Evolutionary conservation across 345 rosid species (phyloP).

Genomic region (Mercurialis annua): DNA sequence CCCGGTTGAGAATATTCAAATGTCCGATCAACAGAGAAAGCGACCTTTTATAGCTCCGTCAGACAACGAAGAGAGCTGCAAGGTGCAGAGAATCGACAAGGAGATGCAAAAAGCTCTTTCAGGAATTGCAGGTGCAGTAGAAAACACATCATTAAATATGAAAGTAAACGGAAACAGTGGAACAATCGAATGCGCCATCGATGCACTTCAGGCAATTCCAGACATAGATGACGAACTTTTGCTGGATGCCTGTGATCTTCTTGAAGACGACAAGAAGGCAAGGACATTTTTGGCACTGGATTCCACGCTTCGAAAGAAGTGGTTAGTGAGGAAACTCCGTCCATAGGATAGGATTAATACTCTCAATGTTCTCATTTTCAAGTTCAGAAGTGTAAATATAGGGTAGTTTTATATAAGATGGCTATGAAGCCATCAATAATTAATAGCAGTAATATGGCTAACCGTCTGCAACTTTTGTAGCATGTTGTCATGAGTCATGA

Average conservation of each 20-base stretch:
- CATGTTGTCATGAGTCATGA: no score
- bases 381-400: background rate
- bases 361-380: background rate
- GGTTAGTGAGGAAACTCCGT: constrained; percentile 77
- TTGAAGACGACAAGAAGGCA: constrained; percentile 79
- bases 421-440: background rate
- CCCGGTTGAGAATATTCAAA: constrained; percentile 18
- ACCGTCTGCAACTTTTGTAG: background rate
- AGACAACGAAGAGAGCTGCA: constrained; percentile 24
- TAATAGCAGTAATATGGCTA: background rate
- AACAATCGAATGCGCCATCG: constrained; percentile 42
- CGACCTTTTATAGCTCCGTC: constrained; percentile 21
- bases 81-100: constrained; percentile 39
- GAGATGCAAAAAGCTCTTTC: constrained; percentile 31
- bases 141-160: constrained; percentile 10
- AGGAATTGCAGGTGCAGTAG: constrained; percentile 25
- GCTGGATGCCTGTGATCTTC: constrained; percentile 77
- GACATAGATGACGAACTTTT: constrained; percentile 68
- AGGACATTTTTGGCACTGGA: constrained; percentile 75
- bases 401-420: background rate
- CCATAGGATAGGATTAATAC: constrained; percentile 6
- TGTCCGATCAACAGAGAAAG: constrained; percentile 41
- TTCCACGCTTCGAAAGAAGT: constrained; percentile 52
- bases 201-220: constrained; percentile 62
- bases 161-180: constrained; percentile 23